Evolutionary conservation across 2,329 filamentous ascomycete genomes (phyloP).

Genomic region (Fusarium kyushuense): DNA sequence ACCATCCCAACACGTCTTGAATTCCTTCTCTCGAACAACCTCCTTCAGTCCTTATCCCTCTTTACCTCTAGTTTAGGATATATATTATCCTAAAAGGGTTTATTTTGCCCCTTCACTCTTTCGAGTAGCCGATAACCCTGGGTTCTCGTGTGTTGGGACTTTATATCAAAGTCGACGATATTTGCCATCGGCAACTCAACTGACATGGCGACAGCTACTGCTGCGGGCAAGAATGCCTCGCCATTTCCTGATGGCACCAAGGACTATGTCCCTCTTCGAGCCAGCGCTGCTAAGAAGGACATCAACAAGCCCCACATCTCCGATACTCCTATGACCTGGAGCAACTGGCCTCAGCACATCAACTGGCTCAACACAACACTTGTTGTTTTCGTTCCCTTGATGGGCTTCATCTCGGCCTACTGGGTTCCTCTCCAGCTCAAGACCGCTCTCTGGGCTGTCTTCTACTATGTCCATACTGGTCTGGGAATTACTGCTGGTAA

Average conservation of each 20-base stretch:
- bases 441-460: slow-evolving; percentile 78
- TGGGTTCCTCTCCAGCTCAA: slow-evolving; percentile 81
- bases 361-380: slow-evolving; percentile 92
- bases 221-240: slow-evolving; percentile 53
- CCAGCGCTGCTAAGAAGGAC: slow-evolving; percentile 36
- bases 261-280: slow-evolving; percentile 65
- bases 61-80: slow-evolving; percentile 38
- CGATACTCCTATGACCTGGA: slow-evolving; percentile 81
- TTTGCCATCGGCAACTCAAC: slow-evolving; percentile 27
- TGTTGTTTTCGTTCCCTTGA: slow-evolving; percentile 81
- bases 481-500: slow-evolving; percentile 82
- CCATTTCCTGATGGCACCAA: slow-evolving; percentile 66
- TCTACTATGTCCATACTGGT: slow-evolving; percentile 87
- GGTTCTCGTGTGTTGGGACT: slow-evolving; percentile 41
- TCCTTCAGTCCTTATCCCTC: slow-evolving; percentile 25
- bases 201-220: slow-evolving; percentile 56
- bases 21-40: slow-evolving; percentile 27
- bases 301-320: slow-evolving; percentile 75
- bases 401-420: slow-evolving; percentile 78
- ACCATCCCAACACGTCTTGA: slow-evolving; percentile 40
- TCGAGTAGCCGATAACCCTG: slow-evolving; percentile 35
- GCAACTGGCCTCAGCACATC: slow-evolving; percentile 92
- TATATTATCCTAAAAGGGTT: slow-evolving; percentile 31
- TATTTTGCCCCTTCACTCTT: slow-evolving; percentile 23
- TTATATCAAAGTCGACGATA: slow-evolving; percentile 24